Percentiles rank a stretch among this genome's conserved stretches.
Evolutionary conservation across 2,329 filamentous ascomycete species (phyloP).

Genomic region (Aspergillus carbonarius): DNA sequence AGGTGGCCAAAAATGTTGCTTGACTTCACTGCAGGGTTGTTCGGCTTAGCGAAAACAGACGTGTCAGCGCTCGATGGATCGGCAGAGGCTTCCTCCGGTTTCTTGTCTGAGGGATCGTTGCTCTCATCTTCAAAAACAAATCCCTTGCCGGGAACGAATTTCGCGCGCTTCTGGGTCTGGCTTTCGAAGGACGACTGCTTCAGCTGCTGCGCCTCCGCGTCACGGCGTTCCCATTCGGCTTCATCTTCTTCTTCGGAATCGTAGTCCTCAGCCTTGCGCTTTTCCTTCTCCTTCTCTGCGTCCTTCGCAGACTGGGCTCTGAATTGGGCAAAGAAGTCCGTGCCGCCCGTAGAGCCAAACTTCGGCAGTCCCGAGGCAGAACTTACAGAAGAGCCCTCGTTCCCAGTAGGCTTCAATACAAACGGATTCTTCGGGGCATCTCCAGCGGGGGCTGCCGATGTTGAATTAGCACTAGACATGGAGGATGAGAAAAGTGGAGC

Average conservation of each 20-base stretch:
- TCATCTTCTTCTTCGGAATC: slow-evolving; percentile 55
- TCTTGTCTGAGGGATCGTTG: slow-evolving; percentile 21
- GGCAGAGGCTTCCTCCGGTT: slow-evolving; percentile 18
- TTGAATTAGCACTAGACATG: slow-evolving; percentile 14
- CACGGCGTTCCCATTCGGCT: slow-evolving; percentile 48
- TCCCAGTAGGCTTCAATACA: slow-evolving; percentile 20
- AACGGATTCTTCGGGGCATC: slow-evolving; percentile 20
- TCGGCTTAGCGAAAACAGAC: slow-evolving; percentile 32
- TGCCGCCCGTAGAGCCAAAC: slow-evolving; percentile 29
- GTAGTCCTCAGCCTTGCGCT: slow-evolving; percentile 52
- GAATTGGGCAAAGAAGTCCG: slow-evolving; percentile 46
- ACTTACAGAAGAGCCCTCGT: slow-evolving; percentile 8
- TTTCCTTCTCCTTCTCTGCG: slow-evolving; percentile 46
- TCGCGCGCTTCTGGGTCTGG: slow-evolving; percentile 32
- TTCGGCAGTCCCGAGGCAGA: slow-evolving; percentile 30
- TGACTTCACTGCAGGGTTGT: slow-evolving; percentile 27
- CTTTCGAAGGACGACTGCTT: slow-evolving; percentile 46
- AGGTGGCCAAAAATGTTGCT: slow-evolving; percentile 41
- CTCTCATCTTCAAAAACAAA: slow-evolving; percentile 33
- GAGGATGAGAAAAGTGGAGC: slow-evolving; percentile 13
- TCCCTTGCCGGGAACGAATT: slow-evolving; percentile 33
- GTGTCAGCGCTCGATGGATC: slow-evolving; percentile 12
- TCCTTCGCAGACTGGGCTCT: slow-evolving; percentile 39
- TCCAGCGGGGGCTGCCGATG: slow-evolving; percentile 10
- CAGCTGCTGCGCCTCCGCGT: slow-evolving; percentile 47